Base-by-base conservation (phyloP, 352 stramenopile genomes). In the Pythium brachiatum region DNA sequence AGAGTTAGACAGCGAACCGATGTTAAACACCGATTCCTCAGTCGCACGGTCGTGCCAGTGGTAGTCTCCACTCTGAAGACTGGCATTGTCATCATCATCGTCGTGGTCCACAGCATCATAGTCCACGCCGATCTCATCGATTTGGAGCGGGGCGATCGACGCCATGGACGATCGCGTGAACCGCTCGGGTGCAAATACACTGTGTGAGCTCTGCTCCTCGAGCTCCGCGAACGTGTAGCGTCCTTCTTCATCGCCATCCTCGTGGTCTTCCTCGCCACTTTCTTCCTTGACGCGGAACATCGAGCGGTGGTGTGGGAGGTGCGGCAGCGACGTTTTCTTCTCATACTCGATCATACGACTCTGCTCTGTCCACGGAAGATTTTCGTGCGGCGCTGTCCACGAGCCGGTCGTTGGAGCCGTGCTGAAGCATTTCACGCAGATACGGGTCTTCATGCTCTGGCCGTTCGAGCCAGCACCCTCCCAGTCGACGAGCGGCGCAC, bases 341-440 rank as follows among this genome's bases (percentile, higher is more conserved):
- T 69, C n/a, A 11, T 12, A 38, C 16, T 25, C 54, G 13, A 31
- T 26, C 25, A 60, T 56, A 18, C 58, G 62, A 32, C 62, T 69
- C 48, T 69, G 54, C 38, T 69, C 62, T 38, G 54, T 69, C 62
- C 62, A 69, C 16, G 62, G 62, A 29, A 56, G n/a, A 18, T 25
- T 41, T 11, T 58, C 47, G 41, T 25, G 57, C 12, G 34, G 48
- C 21, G 62, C 62, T 18, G 62, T 52, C 62, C 62, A 69, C 54
- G 62, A 63, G 20, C 62, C 51, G 13, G 48, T 56, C 18, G 58
- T 53, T 21, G 62, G 57, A 26, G 75, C 72, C 32, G 66, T 68
- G 50, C 76, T 67, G 52, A 79, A 78, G 70, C 81, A 90, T 44
- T 74, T 76, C 25, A 74, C 70, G 51, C 81, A 90, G 18, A 90